phyloP scores from a whole-genome alignment of 2,329 filamentous ascomycete genomes.

The Talaromyces albobiverticillius region DNA sequence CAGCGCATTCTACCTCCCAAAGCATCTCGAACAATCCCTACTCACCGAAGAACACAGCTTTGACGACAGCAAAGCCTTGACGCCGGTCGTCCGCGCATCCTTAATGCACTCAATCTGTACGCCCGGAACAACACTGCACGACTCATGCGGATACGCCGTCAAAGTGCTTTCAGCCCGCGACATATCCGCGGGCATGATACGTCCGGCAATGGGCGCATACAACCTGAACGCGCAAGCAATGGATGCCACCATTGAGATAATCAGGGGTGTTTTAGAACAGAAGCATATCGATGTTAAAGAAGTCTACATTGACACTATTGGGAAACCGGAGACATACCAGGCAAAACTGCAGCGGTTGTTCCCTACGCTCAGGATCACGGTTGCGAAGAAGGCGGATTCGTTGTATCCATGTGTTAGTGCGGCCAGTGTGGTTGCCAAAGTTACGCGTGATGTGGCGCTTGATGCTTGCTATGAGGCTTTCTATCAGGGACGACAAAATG shows the following conservation, averaged over 20 bases:
- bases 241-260: slow-evolving; percentile 83
- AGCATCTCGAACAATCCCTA: slow-evolving; percentile 65
- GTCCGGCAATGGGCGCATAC: slow-evolving; percentile 56
- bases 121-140: slow-evolving; percentile 54
- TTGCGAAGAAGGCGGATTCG: slow-evolving; percentile 88
- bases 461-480: slow-evolving; percentile 70
- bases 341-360: slow-evolving; percentile 79
- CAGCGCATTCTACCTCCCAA: slow-evolving; percentile 67
- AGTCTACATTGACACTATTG: slow-evolving; percentile 94
- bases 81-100: slow-evolving; percentile 69
- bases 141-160: slow-evolving; percentile 78
- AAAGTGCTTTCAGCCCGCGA: slow-evolving; percentile 77
- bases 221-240: slow-evolving; percentile 96
- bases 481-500: slow-evolving; percentile 21
- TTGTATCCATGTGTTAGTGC: slow-evolving; percentile 91
- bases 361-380: slow-evolving; percentile 70
- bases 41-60: slow-evolving; percentile 79
- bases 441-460: slow-evolving; percentile 85
- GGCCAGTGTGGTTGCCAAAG: slow-evolving; percentile 92
- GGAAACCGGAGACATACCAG: slow-evolving; percentile 78
- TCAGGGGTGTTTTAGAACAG: slow-evolving; percentile 69
- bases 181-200: slow-evolving; percentile 76
- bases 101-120: slow-evolving; percentile 74
- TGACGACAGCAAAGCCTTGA: slow-evolving; percentile 92
- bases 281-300: slow-evolving; percentile 76